Evolutionary conservation across 768 basidiomycete species (phyloP), one percentile per base, ranked within the genome.

Genomic region (Podaxis mareebaensis): DNA sequence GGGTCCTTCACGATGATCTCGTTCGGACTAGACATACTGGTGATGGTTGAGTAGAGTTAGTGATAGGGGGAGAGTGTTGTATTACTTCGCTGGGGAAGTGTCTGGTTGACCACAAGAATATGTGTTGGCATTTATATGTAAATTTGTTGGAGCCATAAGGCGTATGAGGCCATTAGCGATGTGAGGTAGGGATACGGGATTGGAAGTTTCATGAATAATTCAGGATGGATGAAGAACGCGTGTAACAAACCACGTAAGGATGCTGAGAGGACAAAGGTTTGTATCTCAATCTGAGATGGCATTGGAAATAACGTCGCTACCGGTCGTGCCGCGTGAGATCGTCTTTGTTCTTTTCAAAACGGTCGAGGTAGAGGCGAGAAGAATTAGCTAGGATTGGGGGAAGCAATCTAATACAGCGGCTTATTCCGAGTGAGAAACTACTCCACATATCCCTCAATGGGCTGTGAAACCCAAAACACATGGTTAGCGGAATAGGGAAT

Each of bases 1-100:
- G 87, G 85, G 15, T 71, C 67, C 36, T 75, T 69, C 39, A 83
- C 78, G 53, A 75, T 64, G 38, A 86, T 80, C 68, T 76, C 75
- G n/a, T 56, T 40, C 20, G 40, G 58, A n/a, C 4, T 17, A 52
- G 65, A 44, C 65, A 66, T 66, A 40, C 33, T 33, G 33, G 33
- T 33, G 8, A 33, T 33, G 33, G 26, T 24, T 20, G 57, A 65
- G 66, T 28, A 69, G 56, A 30, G 24, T 33, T 39, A 39, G 39
- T 51, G 36, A 42, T n/a, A 22, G 39, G 17, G 39, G 54, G 17
- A 33, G 17, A 53, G 64, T 46, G 65, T 64, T 49, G 62, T 55
- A 60, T 54, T 54, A 70, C 10, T 49, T n/a, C 40, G 33, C 20
- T 40, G 33, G 59, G 11, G 30, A 15, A 24, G 24, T 40, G 46